A percentile compares a stretch with the other conserved stretches of the same genome.
Evolutionary conservation across 2,329 filamentous ascomycete genomes (phyloP).

Genomic region (Aspergillus sp.): DNA sequence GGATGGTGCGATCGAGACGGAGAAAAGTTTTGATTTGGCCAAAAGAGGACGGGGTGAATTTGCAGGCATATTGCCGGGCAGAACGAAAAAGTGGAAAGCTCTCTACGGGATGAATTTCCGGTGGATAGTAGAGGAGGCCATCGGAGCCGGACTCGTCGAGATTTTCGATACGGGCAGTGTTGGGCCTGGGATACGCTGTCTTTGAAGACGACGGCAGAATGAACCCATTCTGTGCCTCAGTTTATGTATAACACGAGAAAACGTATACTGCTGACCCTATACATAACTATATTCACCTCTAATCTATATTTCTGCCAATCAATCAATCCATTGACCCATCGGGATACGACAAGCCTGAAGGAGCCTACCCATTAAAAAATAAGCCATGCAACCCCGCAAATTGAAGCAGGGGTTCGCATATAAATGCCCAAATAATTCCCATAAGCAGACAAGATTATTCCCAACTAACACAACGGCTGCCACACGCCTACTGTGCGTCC

Average conservation of each 20-base stretch:
- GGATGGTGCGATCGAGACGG: constrained; percentile 59
- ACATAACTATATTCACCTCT: background rate
- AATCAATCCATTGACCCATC: too few species aligned
- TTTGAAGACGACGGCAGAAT: constrained; percentile 21
- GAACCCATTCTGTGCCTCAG: too few species aligned
- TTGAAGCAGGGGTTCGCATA: too few species aligned
- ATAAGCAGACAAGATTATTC: too few species aligned
- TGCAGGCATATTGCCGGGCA: constrained; percentile 54
- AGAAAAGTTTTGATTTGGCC: constrained; percentile 45
- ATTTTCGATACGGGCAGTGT: constrained; percentile 64
- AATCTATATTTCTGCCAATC: background rate
- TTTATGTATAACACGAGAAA: background rate
- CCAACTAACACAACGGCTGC: too few species aligned
- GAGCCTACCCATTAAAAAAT: too few species aligned
- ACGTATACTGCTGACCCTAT: background rate
- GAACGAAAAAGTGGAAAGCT: constrained; percentile 63
- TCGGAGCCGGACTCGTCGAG: constrained; percentile 61
- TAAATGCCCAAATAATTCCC: too few species aligned
- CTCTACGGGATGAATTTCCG: constrained; percentile 61
- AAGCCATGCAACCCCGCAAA: too few species aligned
- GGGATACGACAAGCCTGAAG: too few species aligned
- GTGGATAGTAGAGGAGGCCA: constrained; percentile 61
- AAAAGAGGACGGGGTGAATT: constrained; percentile 59
- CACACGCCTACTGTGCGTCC: too few species aligned
- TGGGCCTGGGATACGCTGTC: constrained; percentile 52